Conservation (phyloP, 2,329 filamentous ascomycete species). For the Colletotrichum orchidophilum region DNA sequence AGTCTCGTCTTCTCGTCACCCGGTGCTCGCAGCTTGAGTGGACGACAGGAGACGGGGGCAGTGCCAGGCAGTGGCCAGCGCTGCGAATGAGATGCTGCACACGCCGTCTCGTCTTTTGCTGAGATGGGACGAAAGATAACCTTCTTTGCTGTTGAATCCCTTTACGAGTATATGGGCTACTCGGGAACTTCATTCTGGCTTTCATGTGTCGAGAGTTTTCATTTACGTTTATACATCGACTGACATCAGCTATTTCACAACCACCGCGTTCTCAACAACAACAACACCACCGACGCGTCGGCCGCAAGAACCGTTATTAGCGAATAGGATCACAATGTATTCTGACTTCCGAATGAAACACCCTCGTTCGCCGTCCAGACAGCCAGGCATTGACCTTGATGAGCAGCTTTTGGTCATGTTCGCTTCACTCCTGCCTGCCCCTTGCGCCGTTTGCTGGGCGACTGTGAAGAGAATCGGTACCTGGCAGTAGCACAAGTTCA, state of each 20-base stretch:
- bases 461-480: background rate
- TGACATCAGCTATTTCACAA: background rate
- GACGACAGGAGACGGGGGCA: slow-evolving; percentile 2
- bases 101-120: slow-evolving; percentile 25
- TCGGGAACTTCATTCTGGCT: background rate
- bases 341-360: slow-evolving; percentile 5
- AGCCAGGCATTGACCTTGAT: slow-evolving; percentile 13
- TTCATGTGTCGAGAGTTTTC: background rate
- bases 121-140: slow-evolving; percentile 21
- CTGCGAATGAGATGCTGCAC: slow-evolving; percentile 21
- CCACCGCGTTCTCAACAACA: slow-evolving; percentile 2
- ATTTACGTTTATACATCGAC: slow-evolving; percentile 1
- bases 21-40: background rate
- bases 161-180: background rate
- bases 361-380: slow-evolving; percentile 9
- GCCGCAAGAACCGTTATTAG: background rate
- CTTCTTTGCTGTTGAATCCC: background rate
- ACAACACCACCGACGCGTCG: slow-evolving; percentile 18
- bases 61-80: slow-evolving; percentile 22
- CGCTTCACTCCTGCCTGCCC: background rate
- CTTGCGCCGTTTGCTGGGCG: background rate
- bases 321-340: slow-evolving; percentile 1
- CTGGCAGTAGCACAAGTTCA: slow-evolving; percentile 2
- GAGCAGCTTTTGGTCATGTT: background rate
- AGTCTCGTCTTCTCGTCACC: slow-evolving; percentile 2